Evolutionary conservation across 164 flowering plant genomes (phyloP).

Genomic region (Amborella trichopoda): DNA sequence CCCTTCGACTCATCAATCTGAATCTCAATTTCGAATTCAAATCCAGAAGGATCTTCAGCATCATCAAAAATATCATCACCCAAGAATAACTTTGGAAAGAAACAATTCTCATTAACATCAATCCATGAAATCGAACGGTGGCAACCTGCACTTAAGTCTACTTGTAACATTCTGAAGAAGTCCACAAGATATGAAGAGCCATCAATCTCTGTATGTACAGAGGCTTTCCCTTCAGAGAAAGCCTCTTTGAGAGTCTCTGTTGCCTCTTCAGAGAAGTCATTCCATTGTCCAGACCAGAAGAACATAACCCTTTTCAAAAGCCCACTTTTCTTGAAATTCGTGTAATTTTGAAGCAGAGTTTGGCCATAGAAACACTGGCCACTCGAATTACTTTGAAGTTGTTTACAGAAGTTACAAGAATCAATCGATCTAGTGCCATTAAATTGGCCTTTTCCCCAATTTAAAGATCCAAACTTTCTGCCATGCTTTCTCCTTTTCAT

Average conservation of each 20-base stretch:
- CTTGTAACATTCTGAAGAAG: constrained; percentile 10
- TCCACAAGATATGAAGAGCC: constrained; percentile 6
- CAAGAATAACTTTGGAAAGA: constrained; percentile 7
- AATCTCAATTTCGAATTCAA: background rate
- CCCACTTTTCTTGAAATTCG: constrained; percentile 5
- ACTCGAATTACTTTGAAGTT: too few species aligned
- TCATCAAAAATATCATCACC: background rate
- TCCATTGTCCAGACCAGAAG: constrained; percentile 3
- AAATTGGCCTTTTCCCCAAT: too few species aligned
- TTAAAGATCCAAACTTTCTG: too few species aligned
- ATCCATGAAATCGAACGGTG: constrained; percentile 13
- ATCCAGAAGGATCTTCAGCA: background rate
- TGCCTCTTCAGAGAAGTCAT: constrained; percentile 2
- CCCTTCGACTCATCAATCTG: background rate
- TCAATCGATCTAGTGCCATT: too few species aligned
- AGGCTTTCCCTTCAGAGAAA: constrained; percentile 4
- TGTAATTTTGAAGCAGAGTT: constrained; percentile 5
- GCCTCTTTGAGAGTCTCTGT: constrained; percentile 1
- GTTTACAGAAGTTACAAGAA: too few species aligned
- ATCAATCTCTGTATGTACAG: background rate
- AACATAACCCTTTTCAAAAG: constrained; percentile 9
- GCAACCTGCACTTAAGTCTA: constrained; percentile 1
- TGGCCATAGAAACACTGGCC: too few species aligned
- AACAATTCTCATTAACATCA: constrained; percentile 9
- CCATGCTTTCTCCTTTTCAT: too few species aligned